Evolutionary conservation across 768 basidiomycete species (phyloP).

Genomic region (Lyophyllum semitale): DNA sequence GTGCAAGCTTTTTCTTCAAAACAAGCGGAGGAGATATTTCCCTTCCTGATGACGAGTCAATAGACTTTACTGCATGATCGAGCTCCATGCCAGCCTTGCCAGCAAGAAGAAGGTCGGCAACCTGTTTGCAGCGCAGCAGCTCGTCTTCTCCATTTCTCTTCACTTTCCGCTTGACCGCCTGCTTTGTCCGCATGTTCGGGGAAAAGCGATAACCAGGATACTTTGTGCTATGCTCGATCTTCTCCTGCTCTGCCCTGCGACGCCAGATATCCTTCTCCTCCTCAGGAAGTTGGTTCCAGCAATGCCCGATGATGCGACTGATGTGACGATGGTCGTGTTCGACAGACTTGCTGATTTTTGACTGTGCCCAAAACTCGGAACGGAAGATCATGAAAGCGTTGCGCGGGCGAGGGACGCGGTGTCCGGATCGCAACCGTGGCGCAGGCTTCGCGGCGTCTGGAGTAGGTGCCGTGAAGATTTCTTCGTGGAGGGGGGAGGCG

Average conservation of each 20-base stretch:
- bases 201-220: constrained; percentile 60
- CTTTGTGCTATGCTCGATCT: constrained; percentile 44
- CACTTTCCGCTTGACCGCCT: constrained; percentile 50
- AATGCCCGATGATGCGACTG: constrained; percentile 54
- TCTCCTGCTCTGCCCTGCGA: constrained; percentile 51
- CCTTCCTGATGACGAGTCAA: constrained; percentile 21
- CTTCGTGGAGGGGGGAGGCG: constrained; percentile 7
- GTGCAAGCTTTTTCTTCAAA: constrained; percentile 3
- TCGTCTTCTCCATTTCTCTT: constrained; percentile 52
- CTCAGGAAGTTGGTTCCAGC: constrained; percentile 56
- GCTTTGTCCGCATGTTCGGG: constrained; percentile 44
- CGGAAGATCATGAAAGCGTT: constrained; percentile 84
- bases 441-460: constrained; percentile 18
- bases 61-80: constrained; percentile 40
- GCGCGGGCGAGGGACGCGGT: constrained; percentile 73
- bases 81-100: constrained; percentile 55
- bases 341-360: constrained; percentile 46
- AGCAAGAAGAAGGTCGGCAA: constrained; percentile 50
- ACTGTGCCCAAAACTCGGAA: constrained; percentile 56
- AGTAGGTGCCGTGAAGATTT: background rate
- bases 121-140: constrained; percentile 46
- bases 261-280: constrained; percentile 53
- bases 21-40: constrained; percentile 1
- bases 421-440: constrained; percentile 32
- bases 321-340: constrained; percentile 62